Conservation (phyloP, 495 filamentous ascomycete species). For the Xylaria intraflava region DNA sequence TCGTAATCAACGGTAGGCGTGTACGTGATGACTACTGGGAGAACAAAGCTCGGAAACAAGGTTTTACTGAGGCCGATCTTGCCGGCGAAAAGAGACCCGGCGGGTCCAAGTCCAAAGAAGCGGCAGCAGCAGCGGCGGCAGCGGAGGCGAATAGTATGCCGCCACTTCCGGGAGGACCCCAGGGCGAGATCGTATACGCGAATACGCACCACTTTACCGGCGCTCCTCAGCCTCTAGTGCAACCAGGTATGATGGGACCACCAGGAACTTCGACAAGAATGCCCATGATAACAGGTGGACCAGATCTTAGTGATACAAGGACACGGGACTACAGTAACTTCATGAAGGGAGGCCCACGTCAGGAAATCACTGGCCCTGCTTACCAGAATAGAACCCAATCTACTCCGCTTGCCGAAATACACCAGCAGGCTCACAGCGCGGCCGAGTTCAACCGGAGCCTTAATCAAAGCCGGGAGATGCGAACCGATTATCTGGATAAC, state of each 20-base stretch:
- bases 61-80: constrained; percentile 94
- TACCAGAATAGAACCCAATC: constrained; percentile 84
- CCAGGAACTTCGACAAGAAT: constrained; percentile 61
- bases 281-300: constrained; percentile 76
- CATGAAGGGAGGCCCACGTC: constrained; percentile 64
- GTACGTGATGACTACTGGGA: constrained; percentile 99
- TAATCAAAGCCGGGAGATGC: constrained; percentile 64
- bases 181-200: constrained; percentile 77
- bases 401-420: constrained; percentile 72
- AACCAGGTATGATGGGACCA: constrained; percentile 60
- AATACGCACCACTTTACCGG: constrained; percentile 58
- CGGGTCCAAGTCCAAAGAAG: constrained; percentile 79
- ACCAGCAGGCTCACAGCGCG: constrained; percentile 80
- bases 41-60: constrained; percentile 90
- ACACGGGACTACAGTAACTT: constrained; percentile 76
- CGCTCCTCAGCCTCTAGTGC: constrained; percentile 60
- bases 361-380: constrained; percentile 80
- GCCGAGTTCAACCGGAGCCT: constrained; percentile 85
- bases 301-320: constrained; percentile 69
- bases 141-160: constrained; percentile 48
- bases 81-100: constrained; percentile 96
- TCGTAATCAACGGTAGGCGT: constrained; percentile 81
- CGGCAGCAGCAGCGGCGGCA: constrained; percentile 62
- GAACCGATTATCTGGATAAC: constrained; percentile 67
- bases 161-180: constrained; percentile 49